phyloP scores from a whole-genome alignment of 441 rosid species.

The Gossypium schwendimanii region DNA sequence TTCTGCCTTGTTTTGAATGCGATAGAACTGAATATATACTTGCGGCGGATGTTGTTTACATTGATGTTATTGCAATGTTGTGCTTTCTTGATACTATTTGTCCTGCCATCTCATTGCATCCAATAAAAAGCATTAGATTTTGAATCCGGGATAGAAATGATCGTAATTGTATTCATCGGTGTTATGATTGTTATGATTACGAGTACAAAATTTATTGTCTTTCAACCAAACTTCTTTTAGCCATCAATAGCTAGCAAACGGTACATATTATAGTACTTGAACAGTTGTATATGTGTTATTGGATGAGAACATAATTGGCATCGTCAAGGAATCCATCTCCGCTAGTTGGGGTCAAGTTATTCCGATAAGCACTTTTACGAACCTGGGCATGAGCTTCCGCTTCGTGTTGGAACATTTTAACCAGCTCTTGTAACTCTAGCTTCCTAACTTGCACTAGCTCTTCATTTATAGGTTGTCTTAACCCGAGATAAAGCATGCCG shows the following conservation, averaged over 20 bases:
- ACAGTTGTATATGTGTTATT: slow-evolving; percentile 13
- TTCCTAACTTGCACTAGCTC: slow-evolving; percentile 63
- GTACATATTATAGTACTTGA: background rate
- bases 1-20: background rate
- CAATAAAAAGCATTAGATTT: background rate
- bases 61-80: background rate
- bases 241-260: background rate
- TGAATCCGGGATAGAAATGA: background rate
- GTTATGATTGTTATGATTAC: background rate
- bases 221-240: background rate
- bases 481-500: slow-evolving; percentile 69
- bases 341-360: slow-evolving; percentile 71
- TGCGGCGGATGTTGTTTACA: background rate
- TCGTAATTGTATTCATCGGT: background rate
- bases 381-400: slow-evolving; percentile 95
- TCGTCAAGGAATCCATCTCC: slow-evolving; percentile 45
- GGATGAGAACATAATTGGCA: slow-evolving; percentile 57
- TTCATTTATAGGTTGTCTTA: slow-evolving; percentile 56
- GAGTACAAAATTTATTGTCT: background rate
- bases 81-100: slow-evolving; percentile 6
- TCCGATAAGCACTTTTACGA: slow-evolving; percentile 33
- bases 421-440: slow-evolving; percentile 75
- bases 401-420: slow-evolving; percentile 86
- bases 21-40: background rate
- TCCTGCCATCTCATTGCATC: background rate